Evolutionary conservation across 768 basidiomycete genomes (phyloP).

Genomic region (Sistotremastrum suecicum): DNA sequence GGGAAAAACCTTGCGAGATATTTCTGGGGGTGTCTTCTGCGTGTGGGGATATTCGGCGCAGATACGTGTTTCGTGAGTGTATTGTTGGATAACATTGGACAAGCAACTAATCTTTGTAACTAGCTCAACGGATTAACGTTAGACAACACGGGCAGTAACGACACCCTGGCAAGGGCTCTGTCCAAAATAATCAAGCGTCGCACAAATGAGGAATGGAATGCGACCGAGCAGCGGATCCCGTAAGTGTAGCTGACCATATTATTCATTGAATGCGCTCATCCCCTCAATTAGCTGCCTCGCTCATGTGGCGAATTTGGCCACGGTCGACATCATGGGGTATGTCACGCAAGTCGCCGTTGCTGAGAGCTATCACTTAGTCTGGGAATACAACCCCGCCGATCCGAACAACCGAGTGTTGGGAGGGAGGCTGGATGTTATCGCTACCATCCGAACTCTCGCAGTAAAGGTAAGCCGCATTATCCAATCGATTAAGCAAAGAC

Average conservation of each 20-base stretch:
- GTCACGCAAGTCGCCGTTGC: conserved; percentile 17
- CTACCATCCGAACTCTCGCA: conserved; percentile 15
- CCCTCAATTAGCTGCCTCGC: conserved; percentile 15
- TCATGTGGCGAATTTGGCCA: conserved; percentile 17
- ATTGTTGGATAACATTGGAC: too few relatives aligned
- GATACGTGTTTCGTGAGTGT: conserved; percentile 18
- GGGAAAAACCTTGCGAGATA: conserved; percentile 17
- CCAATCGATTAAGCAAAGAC: too few relatives aligned
- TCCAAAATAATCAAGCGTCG: conserved; percentile 6
- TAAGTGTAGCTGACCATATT: conserved; percentile 8
- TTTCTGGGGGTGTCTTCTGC: conserved; percentile 13
- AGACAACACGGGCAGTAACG: conserved; percentile 16
- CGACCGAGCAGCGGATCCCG: conserved; percentile 10
- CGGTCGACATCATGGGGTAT: conserved; percentile 15
- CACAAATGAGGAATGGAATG: conserved; percentile 6
- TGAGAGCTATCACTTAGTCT: conserved; percentile 17
- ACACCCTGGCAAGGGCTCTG: conserved; percentile 8
- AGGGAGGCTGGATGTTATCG: conserved; percentile 18
- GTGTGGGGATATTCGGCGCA: conserved; percentile 11
- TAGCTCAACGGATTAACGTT: conserved; percentile 13
- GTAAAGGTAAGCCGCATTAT: conserved; percentile 15
- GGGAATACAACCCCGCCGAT: conserved; percentile 19
- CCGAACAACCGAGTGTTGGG: conserved; percentile 14
- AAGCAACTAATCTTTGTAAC: neutral
- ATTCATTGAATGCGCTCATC: neutral